Conservation (phyloP, 345 rosid species). For the Sonneratia alba region DNA sequence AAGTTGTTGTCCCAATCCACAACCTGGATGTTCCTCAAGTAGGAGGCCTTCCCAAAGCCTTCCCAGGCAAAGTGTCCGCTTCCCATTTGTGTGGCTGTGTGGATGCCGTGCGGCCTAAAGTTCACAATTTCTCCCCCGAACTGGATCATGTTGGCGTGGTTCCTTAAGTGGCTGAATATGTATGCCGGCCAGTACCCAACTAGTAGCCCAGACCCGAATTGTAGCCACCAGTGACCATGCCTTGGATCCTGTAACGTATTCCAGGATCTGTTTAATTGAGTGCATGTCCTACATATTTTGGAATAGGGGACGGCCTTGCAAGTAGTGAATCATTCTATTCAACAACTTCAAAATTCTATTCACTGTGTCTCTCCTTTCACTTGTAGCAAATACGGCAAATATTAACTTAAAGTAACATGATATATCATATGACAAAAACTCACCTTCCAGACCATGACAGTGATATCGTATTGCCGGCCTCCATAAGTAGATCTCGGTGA, state of each 20-base stretch:
- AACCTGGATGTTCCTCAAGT: slow-evolving; percentile 69
- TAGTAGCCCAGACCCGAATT: slow-evolving; percentile 69
- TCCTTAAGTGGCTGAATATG: slow-evolving; percentile 77
- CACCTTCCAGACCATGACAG: slow-evolving; percentile 93
- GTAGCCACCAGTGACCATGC: slow-evolving; percentile 99
- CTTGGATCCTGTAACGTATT: slow-evolving; percentile 60
- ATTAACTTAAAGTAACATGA: too few species aligned
- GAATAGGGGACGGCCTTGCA: not conserved
- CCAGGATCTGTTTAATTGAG: not conserved
- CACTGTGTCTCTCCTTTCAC: too few species aligned
- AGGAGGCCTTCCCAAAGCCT: slow-evolving; percentile 83
- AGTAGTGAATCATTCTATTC: not conserved
- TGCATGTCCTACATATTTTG: not conserved
- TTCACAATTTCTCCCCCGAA: slow-evolving; percentile 93
- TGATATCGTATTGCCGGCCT: slow-evolving; percentile 82
- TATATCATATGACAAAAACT: slow-evolving; percentile 5
- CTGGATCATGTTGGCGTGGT: slow-evolving; percentile 91
- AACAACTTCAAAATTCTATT: too few species aligned
- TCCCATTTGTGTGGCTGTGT: slow-evolving; percentile 94
- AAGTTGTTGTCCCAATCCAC: slow-evolving; percentile 97
- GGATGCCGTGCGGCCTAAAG: slow-evolving; percentile 60
- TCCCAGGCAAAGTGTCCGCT: slow-evolving; percentile 88
- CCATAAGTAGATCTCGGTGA: slow-evolving; percentile 87
- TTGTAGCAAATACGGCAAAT: too few species aligned
- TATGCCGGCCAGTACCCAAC: slow-evolving; percentile 96